These are phyloP conservation scores for Coprinellus micaceus DNA, from an alignment of 768 basidiomycete genomes.

Conservation along the genomic window DNA sequence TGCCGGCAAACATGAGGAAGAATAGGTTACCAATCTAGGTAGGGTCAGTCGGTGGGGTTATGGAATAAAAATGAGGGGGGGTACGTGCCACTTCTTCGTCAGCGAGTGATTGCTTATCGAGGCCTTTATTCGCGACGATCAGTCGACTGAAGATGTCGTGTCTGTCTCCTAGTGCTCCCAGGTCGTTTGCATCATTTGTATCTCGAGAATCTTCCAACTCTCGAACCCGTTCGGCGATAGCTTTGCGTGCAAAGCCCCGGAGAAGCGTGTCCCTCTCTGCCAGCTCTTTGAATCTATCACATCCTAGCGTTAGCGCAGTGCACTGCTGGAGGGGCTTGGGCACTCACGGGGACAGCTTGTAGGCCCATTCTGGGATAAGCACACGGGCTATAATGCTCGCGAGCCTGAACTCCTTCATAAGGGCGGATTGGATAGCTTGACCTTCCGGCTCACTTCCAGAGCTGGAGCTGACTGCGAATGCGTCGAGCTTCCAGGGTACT, in stretches of 20 bases:
- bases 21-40: neutral
- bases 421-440: conserved; percentile 1
- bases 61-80: neutral
- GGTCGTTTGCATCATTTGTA: neutral
- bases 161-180: neutral
- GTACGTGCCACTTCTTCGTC: neutral
- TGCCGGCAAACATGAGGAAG: neutral
- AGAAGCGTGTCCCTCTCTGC: too few species aligned
- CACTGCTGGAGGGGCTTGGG: too few species aligned
- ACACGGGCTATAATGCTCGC: conserved; percentile 16
- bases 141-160: neutral
- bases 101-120: neutral
- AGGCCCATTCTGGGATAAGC: conserved; percentile 21
- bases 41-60: neutral
- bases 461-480: neutral
- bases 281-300: too few species aligned
- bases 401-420: conserved; percentile 12
- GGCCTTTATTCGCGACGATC: neutral
- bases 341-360: conserved; percentile 16
- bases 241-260: too few species aligned
- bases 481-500: conserved; percentile 14
- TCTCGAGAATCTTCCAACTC: too few species aligned
- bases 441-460: neutral
- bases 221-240: too few species aligned
- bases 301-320: too few species aligned